Evolutionary conservation across 2,329 filamentous ascomycete species (phyloP).

Genomic region (Neonectria neomacrospora): DNA sequence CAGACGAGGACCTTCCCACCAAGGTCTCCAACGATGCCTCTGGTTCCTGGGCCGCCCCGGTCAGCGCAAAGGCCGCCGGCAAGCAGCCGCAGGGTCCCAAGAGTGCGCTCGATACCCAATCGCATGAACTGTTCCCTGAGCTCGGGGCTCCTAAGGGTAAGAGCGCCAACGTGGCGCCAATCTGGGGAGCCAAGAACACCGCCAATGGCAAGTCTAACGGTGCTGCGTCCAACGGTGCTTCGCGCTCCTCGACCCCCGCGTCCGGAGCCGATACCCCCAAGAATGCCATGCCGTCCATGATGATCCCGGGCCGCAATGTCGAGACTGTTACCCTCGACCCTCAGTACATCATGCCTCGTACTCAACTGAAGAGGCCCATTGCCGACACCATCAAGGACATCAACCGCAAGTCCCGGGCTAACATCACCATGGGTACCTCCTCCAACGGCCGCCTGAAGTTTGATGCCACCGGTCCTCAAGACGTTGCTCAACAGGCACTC

Average conservation of each 20-base stretch:
- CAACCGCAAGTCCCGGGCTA: constrained; percentile 90
- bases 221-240: constrained; percentile 64
- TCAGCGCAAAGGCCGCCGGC: constrained; percentile 72
- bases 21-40: constrained; percentile 60
- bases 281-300: constrained; percentile 63
- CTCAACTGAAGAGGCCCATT: constrained; percentile 85
- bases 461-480: constrained; percentile 84
- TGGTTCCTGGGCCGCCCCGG: constrained; percentile 59
- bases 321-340: constrained; percentile 80
- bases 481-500: constrained; percentile 86
- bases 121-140: constrained; percentile 93
- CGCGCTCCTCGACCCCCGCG: constrained; percentile 71
- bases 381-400: constrained; percentile 89
- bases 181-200: constrained; percentile 81
- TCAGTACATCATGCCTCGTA: constrained; percentile 78
- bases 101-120: constrained; percentile 78
- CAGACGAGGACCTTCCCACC: constrained; percentile 79
- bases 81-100: constrained; percentile 72
- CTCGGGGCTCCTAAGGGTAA: constrained; percentile 79
- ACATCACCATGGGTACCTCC: constrained; percentile 80
- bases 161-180: constrained; percentile 72
- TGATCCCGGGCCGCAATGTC: constrained; percentile 83
- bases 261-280: constrained; percentile 64
- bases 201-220: constrained; percentile 65
- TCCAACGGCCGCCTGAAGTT: constrained; percentile 80